Evolutionary conservation across 257 asterid genomes (phyloP).

Genomic region (Solanum pimpinellifolium): DNA sequence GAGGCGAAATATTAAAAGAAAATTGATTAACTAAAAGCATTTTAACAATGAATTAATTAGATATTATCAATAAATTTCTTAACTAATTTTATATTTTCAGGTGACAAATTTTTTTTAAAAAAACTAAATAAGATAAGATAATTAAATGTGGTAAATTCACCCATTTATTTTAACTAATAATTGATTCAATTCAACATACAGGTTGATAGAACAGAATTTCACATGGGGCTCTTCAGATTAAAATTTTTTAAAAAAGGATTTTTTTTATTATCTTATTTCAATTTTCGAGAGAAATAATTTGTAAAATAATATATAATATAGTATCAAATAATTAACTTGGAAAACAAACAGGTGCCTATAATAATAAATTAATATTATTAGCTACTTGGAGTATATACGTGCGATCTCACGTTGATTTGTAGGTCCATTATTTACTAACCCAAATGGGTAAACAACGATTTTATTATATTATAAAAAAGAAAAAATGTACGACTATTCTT

Average conservation of each 20-base stretch:
- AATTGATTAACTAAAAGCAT: too few relatives aligned
- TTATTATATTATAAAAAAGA: too few relatives aligned
- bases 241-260: not conserved
- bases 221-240: not conserved
- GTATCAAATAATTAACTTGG: not conserved
- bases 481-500: accelerated
- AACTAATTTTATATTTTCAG: too few relatives aligned
- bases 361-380: not conserved
- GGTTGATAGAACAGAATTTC: not conserved
- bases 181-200: not conserved
- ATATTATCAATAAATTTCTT: not conserved
- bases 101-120: not conserved
- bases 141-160: not conserved
- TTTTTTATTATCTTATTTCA: not conserved
- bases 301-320: not conserved
- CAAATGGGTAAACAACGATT: not conserved
- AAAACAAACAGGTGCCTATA: not conserved
- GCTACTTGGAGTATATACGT: not conserved
- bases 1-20: too few relatives aligned
- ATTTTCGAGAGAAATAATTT: not conserved
- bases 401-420: not conserved
- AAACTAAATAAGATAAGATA: not conserved
- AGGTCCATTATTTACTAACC: not conserved
- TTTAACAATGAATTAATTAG: too few relatives aligned
- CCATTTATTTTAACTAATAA: too few relatives aligned